These are phyloP conservation scores for Hibiscus tridactylites DNA, from an alignment of 345 rosid species.

Conservation along the genomic window DNA sequence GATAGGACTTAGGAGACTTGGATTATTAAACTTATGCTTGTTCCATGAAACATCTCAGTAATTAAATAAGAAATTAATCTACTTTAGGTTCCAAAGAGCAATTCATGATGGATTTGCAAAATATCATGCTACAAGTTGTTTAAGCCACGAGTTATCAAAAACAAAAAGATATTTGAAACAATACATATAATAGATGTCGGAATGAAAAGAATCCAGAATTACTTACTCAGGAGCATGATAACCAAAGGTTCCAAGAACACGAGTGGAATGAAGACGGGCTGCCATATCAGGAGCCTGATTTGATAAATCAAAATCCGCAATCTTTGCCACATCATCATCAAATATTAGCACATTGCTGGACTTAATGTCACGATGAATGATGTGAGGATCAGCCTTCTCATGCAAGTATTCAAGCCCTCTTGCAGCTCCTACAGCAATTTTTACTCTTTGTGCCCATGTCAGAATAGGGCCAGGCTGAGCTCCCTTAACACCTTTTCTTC, in stretches of 20 bases:
- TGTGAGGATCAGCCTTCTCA: slow-evolving; percentile 55
- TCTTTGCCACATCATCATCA: slow-evolving; percentile 68
- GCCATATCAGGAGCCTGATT: slow-evolving; percentile 94
- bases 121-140: too few species aligned
- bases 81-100: neutral
- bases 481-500: slow-evolving; percentile 77
- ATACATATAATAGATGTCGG: too few species aligned
- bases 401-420: slow-evolving; percentile 76
- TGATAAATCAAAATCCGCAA: slow-evolving; percentile 77
- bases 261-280: slow-evolving; percentile 80
- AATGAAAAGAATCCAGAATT: neutral
- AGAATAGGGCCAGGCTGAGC: slow-evolving; percentile 76
- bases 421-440: slow-evolving; percentile 84
- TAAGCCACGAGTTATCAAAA: too few species aligned
- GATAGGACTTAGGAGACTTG: neutral
- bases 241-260: slow-evolving; percentile 84
- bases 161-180: too few species aligned
- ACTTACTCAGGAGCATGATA: slow-evolving; percentile 89
- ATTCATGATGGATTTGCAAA: neutral
- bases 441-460: slow-evolving; percentile 70
- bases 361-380: slow-evolving; percentile 71
- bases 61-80: neutral
- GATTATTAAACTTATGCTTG: neutral
- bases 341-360: slow-evolving; percentile 80
- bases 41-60: neutral